These are phyloP conservation scores for Teratosphaeria gauchensis DNA, from an alignment of 2,329 filamentous ascomycete genomes.

Conservation along the genomic window DNA sequence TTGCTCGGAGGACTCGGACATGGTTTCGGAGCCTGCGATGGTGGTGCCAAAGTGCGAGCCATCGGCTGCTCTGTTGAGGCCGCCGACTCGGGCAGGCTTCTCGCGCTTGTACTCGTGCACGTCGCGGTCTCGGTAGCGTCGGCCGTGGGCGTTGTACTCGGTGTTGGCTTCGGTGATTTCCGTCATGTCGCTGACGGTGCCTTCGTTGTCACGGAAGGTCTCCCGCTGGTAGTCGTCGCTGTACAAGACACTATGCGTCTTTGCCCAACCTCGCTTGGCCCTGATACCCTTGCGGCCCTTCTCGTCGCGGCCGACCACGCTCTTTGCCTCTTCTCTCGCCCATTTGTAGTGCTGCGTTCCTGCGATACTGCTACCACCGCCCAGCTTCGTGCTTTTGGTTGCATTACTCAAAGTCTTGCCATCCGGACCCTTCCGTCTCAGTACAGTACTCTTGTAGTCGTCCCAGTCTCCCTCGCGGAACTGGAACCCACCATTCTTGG, in stretches of 20 bases:
- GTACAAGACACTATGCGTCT: conserved; percentile 34
- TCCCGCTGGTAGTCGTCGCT: conserved; percentile 33
- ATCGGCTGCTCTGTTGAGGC: conserved; percentile 74
- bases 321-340: conserved; percentile 26
- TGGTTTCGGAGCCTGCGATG: conserved; percentile 52
- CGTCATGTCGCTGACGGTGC: conserved; percentile 23
- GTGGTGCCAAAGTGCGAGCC: conserved; percentile 59
- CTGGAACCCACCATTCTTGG: conserved; percentile 87
- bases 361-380: conserved; percentile 67
- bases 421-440: conserved; percentile 80
- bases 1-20: conserved; percentile 33
- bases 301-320: conserved; percentile 36
- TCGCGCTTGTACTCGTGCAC: conserved; percentile 79
- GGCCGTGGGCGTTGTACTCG: conserved; percentile 22
- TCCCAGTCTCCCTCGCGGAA: conserved; percentile 88
- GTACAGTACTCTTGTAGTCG: conserved; percentile 91
- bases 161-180: conserved; percentile 20
- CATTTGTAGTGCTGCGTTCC: conserved; percentile 52
- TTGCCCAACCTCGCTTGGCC: conserved; percentile 30
- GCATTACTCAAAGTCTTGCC: conserved; percentile 76
- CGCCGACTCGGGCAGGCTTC: conserved; percentile 75
- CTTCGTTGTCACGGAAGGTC: conserved; percentile 14
- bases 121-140: conserved; percentile 50
- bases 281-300: conserved; percentile 31
- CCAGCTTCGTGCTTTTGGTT: conserved; percentile 71